Percentiles rank a stretch among this genome's conserved stretches.
These are phyloP conservation scores for Sporothrix humicola DNA, from an alignment of 2,329 filamentous ascomycete species.

Conservation along the genomic window DNA sequence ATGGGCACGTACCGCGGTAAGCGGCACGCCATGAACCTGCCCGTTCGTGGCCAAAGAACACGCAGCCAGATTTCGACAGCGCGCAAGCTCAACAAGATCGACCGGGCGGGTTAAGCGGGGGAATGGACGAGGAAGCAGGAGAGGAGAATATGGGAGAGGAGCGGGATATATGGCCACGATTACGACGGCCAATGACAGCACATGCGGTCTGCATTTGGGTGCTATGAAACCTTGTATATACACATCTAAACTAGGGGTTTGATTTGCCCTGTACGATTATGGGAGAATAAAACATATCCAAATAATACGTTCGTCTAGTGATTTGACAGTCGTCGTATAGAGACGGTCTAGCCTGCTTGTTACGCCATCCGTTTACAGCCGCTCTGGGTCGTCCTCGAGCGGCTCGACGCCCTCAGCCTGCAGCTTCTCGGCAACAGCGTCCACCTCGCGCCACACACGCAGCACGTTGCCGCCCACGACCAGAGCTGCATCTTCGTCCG, in stretches of 20 bases:
- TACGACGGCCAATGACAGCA: neutral
- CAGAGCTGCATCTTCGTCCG: constrained; percentile 73
- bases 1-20: constrained; percentile 89
- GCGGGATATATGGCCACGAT: neutral
- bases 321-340: neutral
- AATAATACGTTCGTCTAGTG: neutral
- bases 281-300: neutral
- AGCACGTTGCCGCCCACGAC: constrained; percentile 81
- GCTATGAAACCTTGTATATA: constrained; percentile 28
- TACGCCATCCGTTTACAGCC: neutral
- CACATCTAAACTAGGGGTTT: neutral
- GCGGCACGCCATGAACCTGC: constrained; percentile 89
- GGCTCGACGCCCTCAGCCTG: constrained; percentile 61
- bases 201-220: neutral
- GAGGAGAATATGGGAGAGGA: neutral
- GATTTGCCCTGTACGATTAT: constrained; percentile 18
- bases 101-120: constrained; percentile 50
- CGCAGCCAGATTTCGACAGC: constrained; percentile 71
- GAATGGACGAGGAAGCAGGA: neutral
- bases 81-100: constrained; percentile 65
- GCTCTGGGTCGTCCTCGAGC: constrained; percentile 59
- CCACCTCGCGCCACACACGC: constrained; percentile 82
- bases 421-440: constrained; percentile 70
- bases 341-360: neutral
- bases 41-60: constrained; percentile 88